Conservation (phyloP, 345 rosid species). For the Populus davidiana region DNA sequence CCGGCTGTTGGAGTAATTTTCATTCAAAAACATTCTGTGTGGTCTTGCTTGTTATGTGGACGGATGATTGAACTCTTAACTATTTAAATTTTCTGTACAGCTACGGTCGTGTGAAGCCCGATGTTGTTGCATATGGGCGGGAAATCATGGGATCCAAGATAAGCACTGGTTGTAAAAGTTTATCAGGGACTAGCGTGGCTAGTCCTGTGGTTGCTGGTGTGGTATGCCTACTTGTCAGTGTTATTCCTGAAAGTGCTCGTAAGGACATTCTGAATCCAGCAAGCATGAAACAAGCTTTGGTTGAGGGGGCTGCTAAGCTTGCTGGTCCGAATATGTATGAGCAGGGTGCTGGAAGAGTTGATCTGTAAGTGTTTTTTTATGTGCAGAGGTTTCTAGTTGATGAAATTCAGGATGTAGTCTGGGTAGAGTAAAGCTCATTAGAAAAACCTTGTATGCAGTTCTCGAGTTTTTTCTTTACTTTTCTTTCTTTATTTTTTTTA, state of each 20-base stretch:
- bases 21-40: neutral
- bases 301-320: slow-evolving; percentile 98
- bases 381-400: neutral
- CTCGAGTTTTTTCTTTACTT: too few species aligned
- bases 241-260: slow-evolving; percentile 65
- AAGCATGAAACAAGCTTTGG: slow-evolving; percentile 98
- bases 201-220: slow-evolving; percentile 99
- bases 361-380: slow-evolving; percentile 60
- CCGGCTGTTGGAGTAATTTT: too few species aligned
- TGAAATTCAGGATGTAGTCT: neutral
- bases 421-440: neutral
- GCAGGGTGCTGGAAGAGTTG: slow-evolving; percentile 97
- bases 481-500: neutral
- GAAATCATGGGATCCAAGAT: slow-evolving; percentile 97
- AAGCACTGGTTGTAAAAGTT: slow-evolving; percentile 92
- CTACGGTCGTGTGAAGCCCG: slow-evolving; percentile 94
- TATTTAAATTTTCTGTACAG: slow-evolving; percentile 36
- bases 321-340: slow-evolving; percentile 93
- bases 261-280: slow-evolving; percentile 84
- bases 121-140: slow-evolving; percentile 93
- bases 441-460: neutral
- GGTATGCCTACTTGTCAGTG: slow-evolving; percentile 89
- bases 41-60: neutral
- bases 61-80: neutral
- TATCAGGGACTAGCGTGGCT: slow-evolving; percentile 97